Base-by-base conservation (phyloP, 495 filamentous ascomycete species). In the Astrothelium macrocarpum region DNA sequence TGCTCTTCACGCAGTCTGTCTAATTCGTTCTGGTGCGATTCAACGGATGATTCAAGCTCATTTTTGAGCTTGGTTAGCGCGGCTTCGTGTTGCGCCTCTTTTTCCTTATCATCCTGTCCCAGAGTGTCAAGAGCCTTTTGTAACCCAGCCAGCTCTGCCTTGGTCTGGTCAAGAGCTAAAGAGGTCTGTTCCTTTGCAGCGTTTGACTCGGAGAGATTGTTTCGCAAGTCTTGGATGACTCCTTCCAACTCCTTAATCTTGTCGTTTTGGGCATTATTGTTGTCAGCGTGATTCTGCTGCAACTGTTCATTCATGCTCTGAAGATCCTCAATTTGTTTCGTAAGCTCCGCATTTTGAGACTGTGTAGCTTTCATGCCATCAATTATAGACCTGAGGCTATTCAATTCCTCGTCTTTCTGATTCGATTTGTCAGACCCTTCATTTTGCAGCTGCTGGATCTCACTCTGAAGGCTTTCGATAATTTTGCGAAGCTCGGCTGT, bases 101-200 rank as follows among this genome's bases (percentile, higher is more conserved):
- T 56, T 56, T 56, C 49, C 29, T 56, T n/a, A 29, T 29, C 20
- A 26, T 56, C 49, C 9, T 56, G 20, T 29, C 49, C 49, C 3
- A 56, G 49, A 28, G 49, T 56, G 25, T 56, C 49, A 5, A 56
- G 49, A 11, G 49, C 49, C 25, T 56, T 56, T 25, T 56, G 49
- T 25, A 56, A 29, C 49, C 49, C 49, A 5, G 49, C 49, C 2
- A 56, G 20, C 25, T 56, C 49, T 29, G 5, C 49, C 16, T 29
- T 2, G 25, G 49, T 56, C 7, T 4, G 26, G 0, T 26, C 25
- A 29, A 56, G 49, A 9, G 26, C 25, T 16, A 29, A 4, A 11
- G 25, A 11, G 29, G 49, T 25, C 49, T 29, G 49, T 9, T 29
- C 49, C 16, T 56, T 56, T 16, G 49, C 49, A 29, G 20, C 16